Base-by-base conservation (phyloP, 2,329 filamentous ascomycete species). In the Colletotrichum musae region DNA sequence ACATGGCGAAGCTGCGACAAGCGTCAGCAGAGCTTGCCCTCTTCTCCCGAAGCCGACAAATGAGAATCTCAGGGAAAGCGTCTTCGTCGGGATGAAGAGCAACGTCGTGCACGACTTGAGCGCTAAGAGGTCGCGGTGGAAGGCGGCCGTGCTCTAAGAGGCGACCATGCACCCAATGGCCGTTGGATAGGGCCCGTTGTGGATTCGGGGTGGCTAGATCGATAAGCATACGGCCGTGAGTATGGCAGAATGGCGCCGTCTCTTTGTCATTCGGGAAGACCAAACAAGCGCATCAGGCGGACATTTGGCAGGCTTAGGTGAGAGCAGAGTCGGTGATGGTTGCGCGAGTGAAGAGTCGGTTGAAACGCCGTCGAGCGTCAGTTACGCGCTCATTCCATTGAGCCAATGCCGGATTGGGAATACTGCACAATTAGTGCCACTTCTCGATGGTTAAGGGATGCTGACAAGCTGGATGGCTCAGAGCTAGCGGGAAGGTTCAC, bases 201-300 rank as follows among this genome's bases (percentile, higher is more conserved):
- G 62, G 50, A 51, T 32, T 39, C 51, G 24, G 57, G 32, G 43
- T 36, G 13, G 50, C 58, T 69, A 66, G 66, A 24, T 52, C 51
- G 36, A 32, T 66, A 52, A 66, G 62, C 50, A 69, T 69, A 69
- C 66, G 66, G 66, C 66, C 66, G 66, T 60, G 43, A 69, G 58
- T 39, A 43, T 69, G 62, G 36, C 56, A 66, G 62, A 56, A 69
- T 56, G 66, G 56, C 62, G 66, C 66, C 66, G 66, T 69, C 62
- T 56, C 66, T 69, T 69, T 69, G 62, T 69, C 57, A 24, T 39
- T 16, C 66, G 66, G 66, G 66, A 69, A 52, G 51, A 16, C 66
- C 66, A 69, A 66, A 50, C 36, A 61, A 69, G 66, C 61, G 66
- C 56, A 26, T n/a, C 18, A 7, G 21, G 47, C n/a, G 47, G n/a